A percentile compares a stretch with the other conserved stretches of the same genome.
Conservation (phyloP, 306 rosid genomes). For the Geum urbanum region DNA sequence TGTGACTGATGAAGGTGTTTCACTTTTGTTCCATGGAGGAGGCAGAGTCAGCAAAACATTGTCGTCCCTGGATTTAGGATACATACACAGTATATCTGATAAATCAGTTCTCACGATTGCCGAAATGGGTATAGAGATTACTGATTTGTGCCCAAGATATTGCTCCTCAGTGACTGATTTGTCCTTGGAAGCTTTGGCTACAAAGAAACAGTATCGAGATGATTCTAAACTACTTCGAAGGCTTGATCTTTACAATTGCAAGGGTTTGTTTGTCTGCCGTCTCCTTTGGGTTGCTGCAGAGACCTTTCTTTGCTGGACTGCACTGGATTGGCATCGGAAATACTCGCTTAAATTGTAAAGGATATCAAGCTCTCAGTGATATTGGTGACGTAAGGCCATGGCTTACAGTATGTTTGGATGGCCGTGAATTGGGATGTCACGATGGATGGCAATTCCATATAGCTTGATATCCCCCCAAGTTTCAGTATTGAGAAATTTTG, state of each 20-base stretch:
- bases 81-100: slow-evolving; percentile 30
- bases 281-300: slow-evolving; percentile 18
- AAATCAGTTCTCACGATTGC: slow-evolving; percentile 22
- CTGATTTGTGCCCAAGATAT: slow-evolving; percentile 28
- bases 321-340: slow-evolving; percentile 35
- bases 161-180: slow-evolving; percentile 27
- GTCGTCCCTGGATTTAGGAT: slow-evolving; percentile 32
- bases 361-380: slow-evolving; percentile 7
- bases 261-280: slow-evolving; percentile 23
- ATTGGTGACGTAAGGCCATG: slow-evolving; percentile 16
- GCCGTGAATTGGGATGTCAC: slow-evolving; percentile 37
- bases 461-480: not conserved
- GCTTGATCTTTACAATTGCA: slow-evolving; percentile 30
- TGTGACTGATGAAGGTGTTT: slow-evolving; percentile 32
- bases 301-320: slow-evolving; percentile 28
- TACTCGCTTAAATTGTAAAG: slow-evolving; percentile 16
- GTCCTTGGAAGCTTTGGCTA: slow-evolving; percentile 25
- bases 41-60: slow-evolving; percentile 29
- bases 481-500: too few species aligned
- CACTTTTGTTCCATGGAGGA: slow-evolving; percentile 16
- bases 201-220: slow-evolving; percentile 21
- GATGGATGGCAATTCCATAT: slow-evolving; percentile 41
- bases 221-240: slow-evolving; percentile 23
- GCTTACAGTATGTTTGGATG: slow-evolving; percentile 30
- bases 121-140: slow-evolving; percentile 13